phyloP scores from a whole-genome alignment of 495 filamentous ascomycete species.

The Daldinia childiae region DNA sequence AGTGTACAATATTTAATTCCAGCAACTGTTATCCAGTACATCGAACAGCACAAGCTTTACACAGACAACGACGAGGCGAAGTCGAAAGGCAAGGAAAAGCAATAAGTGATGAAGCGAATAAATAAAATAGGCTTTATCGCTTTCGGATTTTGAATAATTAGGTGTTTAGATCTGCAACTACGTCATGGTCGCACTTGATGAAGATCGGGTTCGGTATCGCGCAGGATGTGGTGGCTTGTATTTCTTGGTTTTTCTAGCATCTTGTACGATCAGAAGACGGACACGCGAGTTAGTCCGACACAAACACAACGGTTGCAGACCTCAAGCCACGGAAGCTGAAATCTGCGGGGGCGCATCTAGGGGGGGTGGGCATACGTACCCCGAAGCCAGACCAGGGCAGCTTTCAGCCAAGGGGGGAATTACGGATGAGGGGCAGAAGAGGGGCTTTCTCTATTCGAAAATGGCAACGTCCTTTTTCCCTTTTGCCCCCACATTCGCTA shows the following conservation, averaged over 20 bases:
- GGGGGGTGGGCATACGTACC: constrained; percentile 9
- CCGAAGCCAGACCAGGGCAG: constrained; percentile 2
- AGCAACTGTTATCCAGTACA: constrained; percentile 76
- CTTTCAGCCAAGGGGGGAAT: constrained; percentile 13
- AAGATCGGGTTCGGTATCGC: constrained; percentile 17
- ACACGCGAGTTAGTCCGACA: background rate
- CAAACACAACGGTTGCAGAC: background rate
- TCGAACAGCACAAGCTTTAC: constrained; percentile 78
- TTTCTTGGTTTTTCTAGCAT: constrained; percentile 18
- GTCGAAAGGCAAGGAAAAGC: constrained; percentile 50
- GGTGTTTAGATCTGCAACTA: background rate
- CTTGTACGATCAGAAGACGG: constrained; percentile 10
- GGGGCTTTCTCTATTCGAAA: constrained; percentile 1
- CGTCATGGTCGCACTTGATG: constrained; percentile 14
- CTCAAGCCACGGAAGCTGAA: constrained; percentile 3
- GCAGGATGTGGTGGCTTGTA: constrained; percentile 9
- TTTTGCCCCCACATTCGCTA: background rate
- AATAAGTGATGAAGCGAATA: constrained; percentile 20
- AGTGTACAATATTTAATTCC: constrained; percentile 65
- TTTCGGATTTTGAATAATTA: background rate
- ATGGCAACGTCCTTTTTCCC: constrained; percentile 1
- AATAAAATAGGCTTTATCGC: background rate
- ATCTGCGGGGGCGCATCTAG: constrained; percentile 9
- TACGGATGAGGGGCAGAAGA: constrained; percentile 25
- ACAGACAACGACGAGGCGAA: constrained; percentile 64